Evolutionary conservation across 2,329 filamentous ascomycete species (phyloP).

Genomic region (Penicillium thymicola): DNA sequence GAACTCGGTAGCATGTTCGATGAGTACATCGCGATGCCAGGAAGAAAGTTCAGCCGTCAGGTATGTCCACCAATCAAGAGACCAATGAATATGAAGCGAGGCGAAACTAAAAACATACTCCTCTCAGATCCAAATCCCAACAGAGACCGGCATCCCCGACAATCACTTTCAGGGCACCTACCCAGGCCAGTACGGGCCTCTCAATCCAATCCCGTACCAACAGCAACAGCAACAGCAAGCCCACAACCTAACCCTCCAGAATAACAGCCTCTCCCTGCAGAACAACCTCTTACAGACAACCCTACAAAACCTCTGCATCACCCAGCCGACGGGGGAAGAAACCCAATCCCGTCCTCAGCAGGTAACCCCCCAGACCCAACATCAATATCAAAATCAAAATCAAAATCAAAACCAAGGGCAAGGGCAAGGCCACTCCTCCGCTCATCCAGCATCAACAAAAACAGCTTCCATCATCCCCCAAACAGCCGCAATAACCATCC

Average conservation of each 20-base stretch:
- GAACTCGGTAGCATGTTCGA: conserved; percentile 41
- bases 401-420: neutral
- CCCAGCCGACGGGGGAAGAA: neutral
- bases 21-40: conserved; percentile 47
- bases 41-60: conserved; percentile 35
- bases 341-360: neutral
- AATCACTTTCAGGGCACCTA: conserved; percentile 1
- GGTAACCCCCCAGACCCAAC: neutral
- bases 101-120: neutral
- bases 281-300: conserved; percentile 10
- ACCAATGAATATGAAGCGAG: neutral
- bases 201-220: conserved; percentile 12
- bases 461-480: neutral
- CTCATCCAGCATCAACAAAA: neutral
- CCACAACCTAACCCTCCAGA: conserved; percentile 1
- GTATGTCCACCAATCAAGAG: conserved; percentile 3
- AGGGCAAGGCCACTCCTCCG: neutral
- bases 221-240: conserved; percentile 4
- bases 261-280: conserved; percentile 6
- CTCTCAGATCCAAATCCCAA: conserved; percentile 15
- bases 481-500: neutral
- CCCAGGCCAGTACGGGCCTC: conserved; percentile 6
- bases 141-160: conserved; percentile 2
- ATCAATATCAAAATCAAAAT: neutral
- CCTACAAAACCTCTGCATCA: neutral